These are phyloP conservation scores for Botryotinia convoluta DNA, from an alignment of 2,329 filamentous ascomycete species.

Conservation along the genomic window DNA sequence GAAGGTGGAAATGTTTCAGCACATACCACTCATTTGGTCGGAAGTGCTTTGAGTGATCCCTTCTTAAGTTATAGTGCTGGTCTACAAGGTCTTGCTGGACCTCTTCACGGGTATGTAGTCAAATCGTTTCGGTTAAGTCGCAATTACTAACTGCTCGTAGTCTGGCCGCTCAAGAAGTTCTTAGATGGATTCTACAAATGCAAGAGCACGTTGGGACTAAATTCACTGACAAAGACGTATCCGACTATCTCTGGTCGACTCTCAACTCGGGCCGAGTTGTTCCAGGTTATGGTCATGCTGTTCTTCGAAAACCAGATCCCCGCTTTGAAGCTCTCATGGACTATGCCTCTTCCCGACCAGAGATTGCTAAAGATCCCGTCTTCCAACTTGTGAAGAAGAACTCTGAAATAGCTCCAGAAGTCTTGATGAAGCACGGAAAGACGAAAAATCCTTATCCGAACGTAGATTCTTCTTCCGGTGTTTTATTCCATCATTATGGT, in stretches of 20 bases:
- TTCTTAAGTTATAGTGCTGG: slow-evolving; percentile 96
- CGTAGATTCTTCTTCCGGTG: slow-evolving; percentile 88
- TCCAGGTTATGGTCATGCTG: slow-evolving; percentile 92
- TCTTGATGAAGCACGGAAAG: slow-evolving; percentile 94
- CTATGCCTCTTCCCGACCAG: slow-evolving; percentile 80
- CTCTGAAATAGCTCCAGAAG: slow-evolving; percentile 83
- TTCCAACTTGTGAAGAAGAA: slow-evolving; percentile 95
- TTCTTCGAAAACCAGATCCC: slow-evolving; percentile 93
- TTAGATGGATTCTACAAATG: slow-evolving; percentile 97
- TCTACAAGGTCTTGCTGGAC: slow-evolving; percentile 92
- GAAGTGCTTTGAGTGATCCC: slow-evolving; percentile 88
- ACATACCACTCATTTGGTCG: slow-evolving; percentile 91
- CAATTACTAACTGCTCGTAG: slow-evolving; percentile 41
- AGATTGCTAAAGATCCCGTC: slow-evolving; percentile 82
- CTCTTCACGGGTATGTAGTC: slow-evolving; percentile 67
- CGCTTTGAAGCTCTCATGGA: slow-evolving; percentile 97
- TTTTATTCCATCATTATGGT: slow-evolving; percentile 96
- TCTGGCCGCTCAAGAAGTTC: slow-evolving; percentile 92
- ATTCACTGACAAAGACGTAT: slow-evolving; percentile 79
- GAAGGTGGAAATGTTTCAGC: slow-evolving; percentile 98
- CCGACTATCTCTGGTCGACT: slow-evolving; percentile 86
- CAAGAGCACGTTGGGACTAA: slow-evolving; percentile 76
- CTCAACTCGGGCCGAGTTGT: slow-evolving; percentile 90
- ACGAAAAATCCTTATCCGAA: slow-evolving; percentile 98
- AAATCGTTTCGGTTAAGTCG: neutral